phyloP scores from a whole-genome alignment of 1,284 basidiomycete genomes.

The Microbotryum violaceum region DNA sequence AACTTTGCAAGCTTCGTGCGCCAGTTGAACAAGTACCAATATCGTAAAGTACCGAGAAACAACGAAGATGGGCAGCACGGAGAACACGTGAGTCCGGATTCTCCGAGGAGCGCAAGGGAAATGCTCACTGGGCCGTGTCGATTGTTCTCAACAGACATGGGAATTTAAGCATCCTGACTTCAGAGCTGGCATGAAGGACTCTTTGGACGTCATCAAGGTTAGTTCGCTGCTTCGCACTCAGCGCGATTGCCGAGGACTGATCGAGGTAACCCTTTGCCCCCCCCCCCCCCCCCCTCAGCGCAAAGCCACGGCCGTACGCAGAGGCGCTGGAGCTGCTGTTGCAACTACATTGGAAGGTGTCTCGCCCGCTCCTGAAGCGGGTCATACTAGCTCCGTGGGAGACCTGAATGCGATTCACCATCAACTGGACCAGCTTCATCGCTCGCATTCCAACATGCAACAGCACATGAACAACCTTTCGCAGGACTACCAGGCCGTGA shows the following conservation, averaged over 20 bases:
- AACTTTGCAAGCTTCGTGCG: slow-evolving; percentile 92
- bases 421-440: slow-evolving; percentile 50
- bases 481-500: slow-evolving; percentile 65
- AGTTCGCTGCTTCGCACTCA: not conserved
- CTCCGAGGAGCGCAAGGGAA: slow-evolving; percentile 31
- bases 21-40: slow-evolving; percentile 97
- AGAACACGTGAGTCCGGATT: slow-evolving; percentile 55
- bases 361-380: not conserved
- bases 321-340: slow-evolving; percentile 2
- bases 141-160: slow-evolving; percentile 58
- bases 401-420: slow-evolving; percentile 46
- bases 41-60: slow-evolving; percentile 71
- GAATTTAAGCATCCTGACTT: slow-evolving; percentile 95
- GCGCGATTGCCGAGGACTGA: not conserved
- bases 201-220: slow-evolving; percentile 70
- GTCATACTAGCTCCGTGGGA: slow-evolving; percentile 11
- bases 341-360: too few species aligned
- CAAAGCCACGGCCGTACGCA: slow-evolving; percentile 19
- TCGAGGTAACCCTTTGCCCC: not conserved
- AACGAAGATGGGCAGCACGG: slow-evolving; percentile 68
- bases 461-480: slow-evolving; percentile 59
- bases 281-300: slow-evolving; percentile 9
- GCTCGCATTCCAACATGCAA: slow-evolving; percentile 55
- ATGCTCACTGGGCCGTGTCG: not conserved
- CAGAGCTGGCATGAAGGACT: slow-evolving; percentile 71